Evolutionary conservation across 192 early-diverging fungal genomes (phyloP).

Genomic region (Coemansia sp.): DNA sequence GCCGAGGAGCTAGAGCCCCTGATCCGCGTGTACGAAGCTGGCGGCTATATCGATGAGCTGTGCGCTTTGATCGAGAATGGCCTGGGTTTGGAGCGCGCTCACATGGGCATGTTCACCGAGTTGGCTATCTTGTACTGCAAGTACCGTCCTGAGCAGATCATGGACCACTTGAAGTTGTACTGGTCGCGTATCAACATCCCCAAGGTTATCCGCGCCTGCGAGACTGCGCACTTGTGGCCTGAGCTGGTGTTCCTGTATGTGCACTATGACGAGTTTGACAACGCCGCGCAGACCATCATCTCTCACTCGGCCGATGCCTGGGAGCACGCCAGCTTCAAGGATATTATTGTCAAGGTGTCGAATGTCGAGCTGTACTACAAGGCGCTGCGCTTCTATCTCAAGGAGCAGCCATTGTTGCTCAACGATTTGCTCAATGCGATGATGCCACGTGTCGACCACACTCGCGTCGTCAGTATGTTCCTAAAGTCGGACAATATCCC

Average conservation of each 20-base stretch:
- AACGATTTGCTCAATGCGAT: slow-evolving; percentile 91
- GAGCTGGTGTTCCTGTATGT: slow-evolving; percentile 98
- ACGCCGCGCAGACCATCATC: slow-evolving; percentile 96
- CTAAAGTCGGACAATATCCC: slow-evolving; percentile 98
- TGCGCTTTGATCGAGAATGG: slow-evolving; percentile 92
- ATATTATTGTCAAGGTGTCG: slow-evolving; percentile 94
- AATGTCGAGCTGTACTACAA: slow-evolving; percentile 99
- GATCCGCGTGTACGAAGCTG: slow-evolving; percentile 84
- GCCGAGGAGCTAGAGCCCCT: slow-evolving; percentile 96
- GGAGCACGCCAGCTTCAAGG: slow-evolving; percentile 98
- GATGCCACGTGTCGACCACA: slow-evolving; percentile 93
- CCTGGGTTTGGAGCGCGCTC: slow-evolving; percentile 94
- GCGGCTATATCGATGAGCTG: slow-evolving; percentile 91
- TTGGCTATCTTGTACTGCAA: slow-evolving; percentile 97
- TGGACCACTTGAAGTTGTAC: slow-evolving; percentile 97
- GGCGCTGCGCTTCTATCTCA: slow-evolving; percentile 94
- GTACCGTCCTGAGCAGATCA: slow-evolving; percentile 92
- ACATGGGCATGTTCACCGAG: slow-evolving; percentile 99
- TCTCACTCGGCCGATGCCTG: slow-evolving; percentile 93
- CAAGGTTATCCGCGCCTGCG: slow-evolving; percentile 96
- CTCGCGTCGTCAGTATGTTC: slow-evolving; percentile 96
- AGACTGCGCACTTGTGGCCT: slow-evolving; percentile 93
- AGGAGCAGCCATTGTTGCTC: slow-evolving; percentile 93
- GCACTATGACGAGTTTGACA: slow-evolving; percentile 99
- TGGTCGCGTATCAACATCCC: slow-evolving; percentile 99